Evolutionary conservation across 805 yeast genomes (phyloP).

Genomic region (Barnettozyma vustinii): DNA sequence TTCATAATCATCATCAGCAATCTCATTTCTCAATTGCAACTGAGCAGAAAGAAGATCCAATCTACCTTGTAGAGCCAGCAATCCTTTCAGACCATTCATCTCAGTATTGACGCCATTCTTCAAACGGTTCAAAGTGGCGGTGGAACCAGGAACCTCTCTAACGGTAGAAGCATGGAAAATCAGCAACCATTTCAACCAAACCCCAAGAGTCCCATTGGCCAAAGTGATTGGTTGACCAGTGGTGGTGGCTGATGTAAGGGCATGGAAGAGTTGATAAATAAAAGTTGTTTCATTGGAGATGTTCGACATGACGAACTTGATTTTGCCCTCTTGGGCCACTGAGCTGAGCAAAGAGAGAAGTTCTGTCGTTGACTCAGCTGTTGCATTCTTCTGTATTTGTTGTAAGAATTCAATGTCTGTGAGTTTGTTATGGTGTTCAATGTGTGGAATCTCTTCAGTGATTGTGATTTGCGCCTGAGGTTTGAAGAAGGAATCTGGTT

Average conservation of each 20-base stretch:
- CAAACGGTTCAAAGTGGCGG: conserved; percentile 41
- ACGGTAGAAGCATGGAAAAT: conserved; percentile 51
- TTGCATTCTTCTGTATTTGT: background rate
- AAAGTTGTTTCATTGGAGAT: background rate
- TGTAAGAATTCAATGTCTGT: background rate
- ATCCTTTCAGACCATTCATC: conserved; percentile 53
- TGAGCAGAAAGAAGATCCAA: conserved; percentile 74
- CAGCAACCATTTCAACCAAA: conserved; percentile 81
- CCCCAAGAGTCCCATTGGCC: conserved; percentile 36
- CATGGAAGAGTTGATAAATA: conserved; percentile 37
- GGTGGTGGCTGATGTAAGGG: conserved; percentile 40
- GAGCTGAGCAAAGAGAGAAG: conserved; percentile 20
- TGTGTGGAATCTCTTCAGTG: background rate
- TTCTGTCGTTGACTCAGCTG: conserved; percentile 12
- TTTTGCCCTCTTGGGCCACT: conserved; percentile 32
- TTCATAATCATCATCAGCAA: conserved; percentile 33
- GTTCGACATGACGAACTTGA: conserved; percentile 35
- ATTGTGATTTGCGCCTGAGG: conserved; percentile 1
- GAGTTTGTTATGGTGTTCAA: background rate
- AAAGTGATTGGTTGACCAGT: conserved; percentile 41
- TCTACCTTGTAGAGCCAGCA: conserved; percentile 82
- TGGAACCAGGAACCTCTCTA: conserved; percentile 22
- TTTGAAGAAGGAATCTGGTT: background rate
- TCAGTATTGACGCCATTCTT: conserved; percentile 52
- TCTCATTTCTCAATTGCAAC: conserved; percentile 57